phyloP scores from a whole-genome alignment of 352 stramenopile genomes.

The Globisporangium alternatum region DNA sequence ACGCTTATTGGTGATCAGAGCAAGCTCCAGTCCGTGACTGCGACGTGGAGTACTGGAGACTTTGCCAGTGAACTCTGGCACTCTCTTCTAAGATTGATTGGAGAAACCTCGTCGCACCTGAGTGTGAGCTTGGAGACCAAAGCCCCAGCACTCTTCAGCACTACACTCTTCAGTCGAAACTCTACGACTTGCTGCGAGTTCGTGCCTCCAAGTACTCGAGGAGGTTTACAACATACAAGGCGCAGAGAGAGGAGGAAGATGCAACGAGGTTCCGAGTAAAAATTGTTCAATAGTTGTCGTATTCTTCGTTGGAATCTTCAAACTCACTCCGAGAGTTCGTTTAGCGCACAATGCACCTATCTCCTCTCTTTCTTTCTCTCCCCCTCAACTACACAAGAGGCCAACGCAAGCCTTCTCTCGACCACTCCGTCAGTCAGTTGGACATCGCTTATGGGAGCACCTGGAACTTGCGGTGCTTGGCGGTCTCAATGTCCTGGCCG shows the following conservation, averaged over 20 bases:
- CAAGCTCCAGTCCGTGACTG: too few relatives aligned
- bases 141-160: too few relatives aligned
- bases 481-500: slow-evolving; percentile 52
- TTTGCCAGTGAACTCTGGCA: too few relatives aligned
- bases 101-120: too few relatives aligned
- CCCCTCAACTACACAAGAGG: not conserved
- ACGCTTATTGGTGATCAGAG: too few relatives aligned
- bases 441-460: slow-evolving; percentile 20
- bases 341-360: not conserved
- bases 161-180: too few relatives aligned
- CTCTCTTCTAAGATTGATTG: too few relatives aligned
- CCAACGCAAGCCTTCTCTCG: not conserved
- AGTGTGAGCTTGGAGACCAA: too few relatives aligned
- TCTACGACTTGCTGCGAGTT: too few relatives aligned
- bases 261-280: not conserved
- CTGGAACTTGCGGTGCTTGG: slow-evolving; percentile 43
- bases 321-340: not conserved
- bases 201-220: too few relatives aligned
- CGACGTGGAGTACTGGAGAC: too few relatives aligned
- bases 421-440: not conserved
- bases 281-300: not conserved
- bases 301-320: not conserved
- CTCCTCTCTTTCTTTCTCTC: not conserved
- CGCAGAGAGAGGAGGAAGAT: not conserved
- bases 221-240: too few relatives aligned